phyloP scores from a whole-genome alignment of 129 eudicot genomes.

The Gnaphalium uliginosum region DNA sequence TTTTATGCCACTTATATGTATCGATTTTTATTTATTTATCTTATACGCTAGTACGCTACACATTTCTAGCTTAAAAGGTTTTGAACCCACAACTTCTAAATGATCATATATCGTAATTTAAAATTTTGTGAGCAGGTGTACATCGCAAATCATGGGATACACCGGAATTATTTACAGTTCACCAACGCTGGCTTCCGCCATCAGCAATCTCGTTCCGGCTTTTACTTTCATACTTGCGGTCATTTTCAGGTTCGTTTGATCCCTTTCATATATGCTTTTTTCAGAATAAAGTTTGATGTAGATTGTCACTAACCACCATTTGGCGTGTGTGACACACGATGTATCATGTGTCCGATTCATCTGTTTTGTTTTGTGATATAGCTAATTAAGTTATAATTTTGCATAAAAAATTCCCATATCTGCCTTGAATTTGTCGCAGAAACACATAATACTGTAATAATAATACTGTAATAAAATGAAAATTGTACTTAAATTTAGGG shows the following conservation, averaged over 20 bases:
- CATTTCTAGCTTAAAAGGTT: not conserved
- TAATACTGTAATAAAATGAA: too few relatives aligned
- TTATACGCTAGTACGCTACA: not conserved
- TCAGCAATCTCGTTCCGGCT: slow-evolving; percentile 84
- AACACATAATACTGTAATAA: too few relatives aligned
- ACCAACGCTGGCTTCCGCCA: slow-evolving; percentile 91
- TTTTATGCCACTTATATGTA: not conserved
- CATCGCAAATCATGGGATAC: slow-evolving; percentile 72
- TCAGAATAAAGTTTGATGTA: too few relatives aligned
- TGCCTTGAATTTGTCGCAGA: too few relatives aligned
- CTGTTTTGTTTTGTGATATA: too few relatives aligned
- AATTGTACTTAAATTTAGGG: too few relatives aligned
- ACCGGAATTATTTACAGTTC: slow-evolving; percentile 77
- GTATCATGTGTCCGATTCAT: not conserved
- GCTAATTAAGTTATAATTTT: too few relatives aligned
- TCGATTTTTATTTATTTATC: not conserved
- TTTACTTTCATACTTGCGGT: slow-evolving; percentile 83
- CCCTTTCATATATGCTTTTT: not conserved
- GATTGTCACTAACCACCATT: not conserved
- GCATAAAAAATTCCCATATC: too few relatives aligned
- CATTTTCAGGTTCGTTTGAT: slow-evolving; percentile 61
- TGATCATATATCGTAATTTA: not conserved
- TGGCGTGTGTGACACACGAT: not conserved
- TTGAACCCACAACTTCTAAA: too few relatives aligned
- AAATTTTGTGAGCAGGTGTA: slow-evolving; percentile 39